These are phyloP conservation scores for Microascus cirrosus DNA, from an alignment of 2,329 filamentous ascomycete species.

Conservation along the genomic window DNA sequence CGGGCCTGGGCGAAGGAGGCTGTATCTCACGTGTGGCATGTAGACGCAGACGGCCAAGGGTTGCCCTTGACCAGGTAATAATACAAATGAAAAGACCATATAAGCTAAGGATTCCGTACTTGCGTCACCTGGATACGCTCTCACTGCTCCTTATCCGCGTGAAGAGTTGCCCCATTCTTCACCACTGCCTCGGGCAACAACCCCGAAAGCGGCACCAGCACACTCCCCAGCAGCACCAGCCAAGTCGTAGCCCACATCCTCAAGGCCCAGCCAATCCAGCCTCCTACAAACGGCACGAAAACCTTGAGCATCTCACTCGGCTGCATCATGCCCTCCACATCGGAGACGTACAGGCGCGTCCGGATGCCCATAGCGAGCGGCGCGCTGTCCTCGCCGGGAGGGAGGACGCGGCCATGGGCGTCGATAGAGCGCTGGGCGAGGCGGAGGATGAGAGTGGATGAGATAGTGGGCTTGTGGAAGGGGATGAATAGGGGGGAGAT, in stretches of 20 bases:
- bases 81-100: not conserved
- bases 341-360: not conserved
- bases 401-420: not conserved
- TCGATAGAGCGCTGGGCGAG: constrained; percentile 2
- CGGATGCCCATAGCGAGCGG: not conserved
- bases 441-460: constrained; percentile 1
- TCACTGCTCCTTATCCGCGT: not conserved
- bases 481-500: not conserved
- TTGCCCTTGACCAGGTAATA: not conserved
- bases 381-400: not conserved
- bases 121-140: not conserved
- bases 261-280: not conserved
- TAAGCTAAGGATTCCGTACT: not conserved
- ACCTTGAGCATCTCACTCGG: constrained; percentile 1
- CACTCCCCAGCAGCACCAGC: not conserved
- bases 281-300: not conserved
- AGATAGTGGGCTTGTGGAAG: constrained; percentile 1
- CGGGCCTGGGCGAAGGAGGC: not conserved
- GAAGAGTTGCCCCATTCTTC: not conserved
- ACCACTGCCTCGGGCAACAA: constrained; percentile 1
- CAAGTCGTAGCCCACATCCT: not conserved
- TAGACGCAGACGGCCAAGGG: not conserved
- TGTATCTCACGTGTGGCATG: not conserved
- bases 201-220: constrained; percentile 1
- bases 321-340: not conserved